Evolutionary conservation across 2,329 filamentous ascomycete genomes (phyloP), one percentile per base, ranked within the genome.

Genomic region (Neopestalotiopsis sp.): DNA sequence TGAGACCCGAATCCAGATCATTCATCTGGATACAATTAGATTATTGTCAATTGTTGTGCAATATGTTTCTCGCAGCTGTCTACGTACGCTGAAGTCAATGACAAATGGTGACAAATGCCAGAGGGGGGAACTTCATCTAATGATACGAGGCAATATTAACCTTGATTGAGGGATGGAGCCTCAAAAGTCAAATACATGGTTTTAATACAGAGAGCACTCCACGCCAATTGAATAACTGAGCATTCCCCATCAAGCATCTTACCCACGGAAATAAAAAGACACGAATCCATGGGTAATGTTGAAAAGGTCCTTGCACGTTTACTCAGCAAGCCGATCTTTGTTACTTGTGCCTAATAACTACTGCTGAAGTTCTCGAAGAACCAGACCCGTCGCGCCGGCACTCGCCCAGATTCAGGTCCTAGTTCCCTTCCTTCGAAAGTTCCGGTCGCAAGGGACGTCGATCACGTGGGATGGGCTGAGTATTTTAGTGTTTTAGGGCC

Each of bases 401-500:
- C 34, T 38, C 34, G 34, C 34, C 34, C 34, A 38, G 34, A 38
- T 10, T 38, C 34, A 38, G 24, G 24, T 28, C 24, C 24, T 24
- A 56, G 49, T n/a, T 34, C 24, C 40, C 28, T 45, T 32, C 45
- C 24, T 28, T 28, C 24, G 24, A 30, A 34, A 66, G 12, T 40
- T 63, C 28, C 38, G 28, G 42, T 66, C 42, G 34, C 63, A 58
- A 24, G 30, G 28, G 42, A 56, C 20, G 63, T 66, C 63, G 63
- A 66, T 66, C 63, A 66, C 63, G 49, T 66, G 63, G 63, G 30
- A 34, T 40, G 45, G 28, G 45, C 42, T 57, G 42, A 57, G 28
- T 57, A 66, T 58, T 56, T 45, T 67, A 61, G 65, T 67, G 65
- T 67, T 67, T 67, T 56, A 67, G 45, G 56, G 70, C 70, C 70